Conservation (phyloP, 345 rosid genomes). For the Syzygium jambos region DNA sequence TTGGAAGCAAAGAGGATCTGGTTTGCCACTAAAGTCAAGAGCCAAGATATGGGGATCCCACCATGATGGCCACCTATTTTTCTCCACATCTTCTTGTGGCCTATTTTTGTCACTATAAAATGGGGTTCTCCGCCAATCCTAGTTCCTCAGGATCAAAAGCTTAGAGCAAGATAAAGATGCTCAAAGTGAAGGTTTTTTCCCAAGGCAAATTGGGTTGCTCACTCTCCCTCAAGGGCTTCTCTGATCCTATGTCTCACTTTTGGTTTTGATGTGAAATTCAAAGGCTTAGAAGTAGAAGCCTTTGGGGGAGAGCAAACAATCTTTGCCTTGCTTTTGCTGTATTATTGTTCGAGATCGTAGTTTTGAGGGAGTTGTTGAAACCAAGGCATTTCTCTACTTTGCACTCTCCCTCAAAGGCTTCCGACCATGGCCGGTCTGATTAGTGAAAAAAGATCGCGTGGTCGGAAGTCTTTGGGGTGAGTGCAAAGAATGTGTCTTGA, state of each 20-base stretch:
- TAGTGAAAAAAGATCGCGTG: no score
- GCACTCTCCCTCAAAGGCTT: background rate
- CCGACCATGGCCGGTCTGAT: background rate
- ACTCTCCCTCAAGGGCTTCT: constrained; percentile 34
- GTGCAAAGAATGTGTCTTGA: background rate
- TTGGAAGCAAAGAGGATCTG: background rate
- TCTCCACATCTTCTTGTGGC: background rate
- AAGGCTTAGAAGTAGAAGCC: constrained; percentile 9
- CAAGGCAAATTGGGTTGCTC: constrained; percentile 18
- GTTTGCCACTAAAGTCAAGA: background rate
- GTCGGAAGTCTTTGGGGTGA: background rate
- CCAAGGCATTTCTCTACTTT: background rate
- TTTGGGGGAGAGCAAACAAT: constrained; percentile 29
- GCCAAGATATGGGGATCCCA: constrained; percentile 4
- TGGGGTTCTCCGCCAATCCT: background rate
- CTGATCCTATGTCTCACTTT: background rate
- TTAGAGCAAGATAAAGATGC: background rate
- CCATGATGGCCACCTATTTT: background rate
- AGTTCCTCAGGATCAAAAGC: background rate
- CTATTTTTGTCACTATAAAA: background rate
- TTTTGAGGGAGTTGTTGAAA: background rate
- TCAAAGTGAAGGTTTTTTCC: background rate
- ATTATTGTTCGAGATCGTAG: background rate
- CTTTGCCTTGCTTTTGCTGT: constrained; percentile 9
- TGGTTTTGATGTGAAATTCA: background rate